Conservation (phyloP, 2,329 filamentous ascomycete genomes). For the Rhinocladiella similis region DNA sequence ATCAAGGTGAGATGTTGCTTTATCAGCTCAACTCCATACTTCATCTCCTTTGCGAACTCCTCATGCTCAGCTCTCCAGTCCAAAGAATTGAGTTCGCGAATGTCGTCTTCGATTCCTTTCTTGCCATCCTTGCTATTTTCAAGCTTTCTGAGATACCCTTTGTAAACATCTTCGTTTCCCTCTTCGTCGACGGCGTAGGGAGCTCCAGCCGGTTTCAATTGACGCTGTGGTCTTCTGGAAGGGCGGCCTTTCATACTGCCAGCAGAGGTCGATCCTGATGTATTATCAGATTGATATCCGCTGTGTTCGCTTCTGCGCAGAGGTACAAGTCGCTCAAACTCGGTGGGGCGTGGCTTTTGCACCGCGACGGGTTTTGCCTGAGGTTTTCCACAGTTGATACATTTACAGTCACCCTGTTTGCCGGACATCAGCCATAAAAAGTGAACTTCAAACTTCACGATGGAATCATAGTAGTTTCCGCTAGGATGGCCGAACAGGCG, state of each 20-base stretch:
- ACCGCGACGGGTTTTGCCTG: constrained; percentile 5
- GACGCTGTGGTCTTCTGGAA: constrained; percentile 24
- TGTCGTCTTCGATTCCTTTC: constrained; percentile 43
- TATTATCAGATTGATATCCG: constrained; percentile 4
- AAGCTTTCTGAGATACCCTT: constrained; percentile 51
- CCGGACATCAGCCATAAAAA: constrained; percentile 58
- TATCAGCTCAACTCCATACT: constrained; percentile 38
- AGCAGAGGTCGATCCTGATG: constrained; percentile 14
- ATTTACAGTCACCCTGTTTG: constrained; percentile 47
- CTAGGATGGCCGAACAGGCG: constrained; percentile 60
- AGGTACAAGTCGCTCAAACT: not conserved
- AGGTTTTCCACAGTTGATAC: constrained; percentile 46
- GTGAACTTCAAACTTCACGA: constrained; percentile 56
- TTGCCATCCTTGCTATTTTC: constrained; percentile 34
- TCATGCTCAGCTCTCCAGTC: constrained; percentile 56
- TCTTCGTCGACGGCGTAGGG: constrained; percentile 46
- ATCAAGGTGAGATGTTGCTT: constrained; percentile 44
- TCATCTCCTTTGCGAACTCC: constrained; percentile 2
- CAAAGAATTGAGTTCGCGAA: constrained; percentile 53
- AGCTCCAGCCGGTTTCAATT: constrained; percentile 22
- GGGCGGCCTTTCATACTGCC: constrained; percentile 11
- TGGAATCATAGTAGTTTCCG: constrained; percentile 54
- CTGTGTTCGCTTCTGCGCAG: constrained; percentile 18
- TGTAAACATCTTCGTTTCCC: constrained; percentile 56
- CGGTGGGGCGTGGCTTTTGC: constrained; percentile 20